A percentile compares a stretch with the other conserved stretches of the same genome.
These are phyloP conservation scores for Sporothrix mexicana DNA, from an alignment of 2,329 filamentous ascomycete species.

Conservation along the genomic window DNA sequence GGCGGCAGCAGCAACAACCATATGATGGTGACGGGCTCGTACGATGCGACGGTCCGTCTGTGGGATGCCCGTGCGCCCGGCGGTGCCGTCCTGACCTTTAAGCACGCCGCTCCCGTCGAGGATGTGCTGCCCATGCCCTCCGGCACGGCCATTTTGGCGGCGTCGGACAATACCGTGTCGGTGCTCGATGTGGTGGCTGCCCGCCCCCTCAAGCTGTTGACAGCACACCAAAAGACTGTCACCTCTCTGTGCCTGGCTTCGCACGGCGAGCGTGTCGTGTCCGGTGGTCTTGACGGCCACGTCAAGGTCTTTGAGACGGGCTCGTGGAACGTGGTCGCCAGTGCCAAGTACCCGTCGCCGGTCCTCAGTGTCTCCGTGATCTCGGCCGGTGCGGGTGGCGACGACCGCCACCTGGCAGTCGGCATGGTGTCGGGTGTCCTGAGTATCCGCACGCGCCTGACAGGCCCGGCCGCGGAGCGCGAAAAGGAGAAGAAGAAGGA, in stretches of 20 bases:
- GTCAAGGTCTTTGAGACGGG: slow-evolving; percentile 96
- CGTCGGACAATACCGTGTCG: slow-evolving; percentile 84
- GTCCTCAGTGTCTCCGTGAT: slow-evolving; percentile 85
- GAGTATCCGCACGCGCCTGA: slow-evolving; percentile 40
- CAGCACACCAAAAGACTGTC: slow-evolving; percentile 97
- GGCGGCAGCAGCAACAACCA: slow-evolving; percentile 54
- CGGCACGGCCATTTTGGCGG: slow-evolving; percentile 83
- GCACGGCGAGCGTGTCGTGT: slow-evolving; percentile 79
- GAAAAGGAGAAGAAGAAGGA: slow-evolving; percentile 50
- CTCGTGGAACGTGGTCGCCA: slow-evolving; percentile 95
- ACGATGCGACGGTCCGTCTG: slow-evolving; percentile 89
- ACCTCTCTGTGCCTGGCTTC: slow-evolving; percentile 84
- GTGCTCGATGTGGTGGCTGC: slow-evolving; percentile 93
- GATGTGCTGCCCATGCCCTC: slow-evolving; percentile 84
- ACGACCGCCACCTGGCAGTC: slow-evolving; percentile 92
- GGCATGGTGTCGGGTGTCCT: slow-evolving; percentile 95
- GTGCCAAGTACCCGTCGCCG: slow-evolving; percentile 89
- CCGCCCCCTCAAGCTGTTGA: slow-evolving; percentile 82
- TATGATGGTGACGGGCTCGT: slow-evolving; percentile 86
- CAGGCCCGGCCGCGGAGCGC: slow-evolving; percentile 36
- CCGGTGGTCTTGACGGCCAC: slow-evolving; percentile 90
- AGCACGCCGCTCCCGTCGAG: slow-evolving; percentile 89
- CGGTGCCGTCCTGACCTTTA: slow-evolving; percentile 84
- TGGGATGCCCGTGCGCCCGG: slow-evolving; percentile 85
- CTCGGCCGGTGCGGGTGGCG: slow-evolving; percentile 66